phyloP scores from a whole-genome alignment of 352 stramenopile species.

The Globisporangium cederbergense region DNA sequence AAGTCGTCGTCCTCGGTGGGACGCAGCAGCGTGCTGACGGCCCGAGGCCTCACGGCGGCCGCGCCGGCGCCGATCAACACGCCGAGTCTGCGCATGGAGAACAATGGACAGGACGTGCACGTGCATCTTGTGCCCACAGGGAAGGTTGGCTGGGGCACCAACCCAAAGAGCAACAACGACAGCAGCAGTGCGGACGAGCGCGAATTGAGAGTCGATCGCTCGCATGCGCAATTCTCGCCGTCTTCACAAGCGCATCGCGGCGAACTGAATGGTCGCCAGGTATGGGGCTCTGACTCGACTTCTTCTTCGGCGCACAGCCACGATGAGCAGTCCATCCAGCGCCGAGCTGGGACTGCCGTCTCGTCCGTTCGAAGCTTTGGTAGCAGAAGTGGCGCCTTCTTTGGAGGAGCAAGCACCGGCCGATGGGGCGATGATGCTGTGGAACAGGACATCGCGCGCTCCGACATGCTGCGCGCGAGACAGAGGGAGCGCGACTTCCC shows the following conservation, averaged over 20 bases:
- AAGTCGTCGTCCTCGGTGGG: constrained; percentile 15
- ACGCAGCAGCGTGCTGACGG: constrained; percentile 5
- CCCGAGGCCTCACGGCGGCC: constrained; percentile 19
- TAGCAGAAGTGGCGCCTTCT: not conserved
- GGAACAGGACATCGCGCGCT: constrained; percentile 51
- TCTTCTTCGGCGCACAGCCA: not conserved
- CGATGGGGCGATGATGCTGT: constrained; percentile 77
- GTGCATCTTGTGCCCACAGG: constrained; percentile 35
- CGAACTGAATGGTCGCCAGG: not conserved
- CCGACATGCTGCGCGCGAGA: constrained; percentile 23
- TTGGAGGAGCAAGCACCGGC: constrained; percentile 18
- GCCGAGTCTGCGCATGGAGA: constrained; percentile 65
- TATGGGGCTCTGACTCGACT: not conserved
- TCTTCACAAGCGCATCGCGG: not conserved
- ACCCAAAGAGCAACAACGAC: not conserved
- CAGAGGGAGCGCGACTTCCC: constrained; percentile 40
- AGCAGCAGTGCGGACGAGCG: not conserved
- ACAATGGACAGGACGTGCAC: constrained; percentile 36
- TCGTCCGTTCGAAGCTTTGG: not conserved
- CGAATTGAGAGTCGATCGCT: not conserved
- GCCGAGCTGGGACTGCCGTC: no score
- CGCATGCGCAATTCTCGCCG: not conserved
- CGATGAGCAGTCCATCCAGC: not conserved
- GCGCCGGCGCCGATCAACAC: constrained; percentile 76
- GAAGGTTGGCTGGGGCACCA: constrained; percentile 38